A percentile compares a stretch with the other conserved stretches of the same genome.
phyloP scores from a whole-genome alignment of 164 flowering plant species.

The Taxillus chinensis region DNA sequence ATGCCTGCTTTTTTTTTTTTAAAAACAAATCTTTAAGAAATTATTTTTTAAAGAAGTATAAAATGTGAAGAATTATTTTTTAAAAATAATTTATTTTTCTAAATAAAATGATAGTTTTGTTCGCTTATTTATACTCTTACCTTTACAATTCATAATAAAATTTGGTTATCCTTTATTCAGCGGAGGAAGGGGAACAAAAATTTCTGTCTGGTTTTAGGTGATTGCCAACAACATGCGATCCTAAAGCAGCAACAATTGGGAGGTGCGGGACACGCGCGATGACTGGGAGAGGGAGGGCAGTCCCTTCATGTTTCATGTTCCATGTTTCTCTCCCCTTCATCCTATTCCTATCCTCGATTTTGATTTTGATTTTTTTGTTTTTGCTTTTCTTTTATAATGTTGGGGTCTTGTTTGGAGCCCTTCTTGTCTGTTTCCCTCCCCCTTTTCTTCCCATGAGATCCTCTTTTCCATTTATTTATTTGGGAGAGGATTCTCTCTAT shows the following conservation, averaged over 20 bases:
- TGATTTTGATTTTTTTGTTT: slow-evolving; percentile 4
- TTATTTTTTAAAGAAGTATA: too few species aligned
- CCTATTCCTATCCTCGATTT: slow-evolving; percentile 4
- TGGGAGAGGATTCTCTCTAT: neutral
- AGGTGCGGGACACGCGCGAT: slow-evolving; percentile 17
- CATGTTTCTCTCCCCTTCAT: neutral
- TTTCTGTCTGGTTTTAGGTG: too few species aligned
- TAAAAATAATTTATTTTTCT: too few species aligned
- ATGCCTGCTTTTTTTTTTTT: too few species aligned
- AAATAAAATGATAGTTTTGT: too few species aligned
- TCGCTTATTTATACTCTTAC: too few species aligned
- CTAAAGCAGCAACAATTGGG: slow-evolving; percentile 13
- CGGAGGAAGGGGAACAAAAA: too few species aligned
- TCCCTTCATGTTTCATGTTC: slow-evolving; percentile 5
- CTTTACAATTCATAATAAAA: too few species aligned
- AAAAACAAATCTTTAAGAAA: too few species aligned
- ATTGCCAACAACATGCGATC: neutral
- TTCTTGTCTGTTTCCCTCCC: slow-evolving; percentile 17
- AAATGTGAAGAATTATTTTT: too few species aligned
- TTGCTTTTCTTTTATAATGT: slow-evolving; percentile 6
- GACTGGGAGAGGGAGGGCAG: slow-evolving; percentile 5
- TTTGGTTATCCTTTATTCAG: too few species aligned
- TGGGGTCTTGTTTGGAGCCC: slow-evolving; percentile 9
- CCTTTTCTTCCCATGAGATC: neutral
- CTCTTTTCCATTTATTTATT: neutral